Conservation (phyloP, 2,329 filamentous ascomycete species). For the Ophiognomonia clavigignenti-juglandacearum region DNA sequence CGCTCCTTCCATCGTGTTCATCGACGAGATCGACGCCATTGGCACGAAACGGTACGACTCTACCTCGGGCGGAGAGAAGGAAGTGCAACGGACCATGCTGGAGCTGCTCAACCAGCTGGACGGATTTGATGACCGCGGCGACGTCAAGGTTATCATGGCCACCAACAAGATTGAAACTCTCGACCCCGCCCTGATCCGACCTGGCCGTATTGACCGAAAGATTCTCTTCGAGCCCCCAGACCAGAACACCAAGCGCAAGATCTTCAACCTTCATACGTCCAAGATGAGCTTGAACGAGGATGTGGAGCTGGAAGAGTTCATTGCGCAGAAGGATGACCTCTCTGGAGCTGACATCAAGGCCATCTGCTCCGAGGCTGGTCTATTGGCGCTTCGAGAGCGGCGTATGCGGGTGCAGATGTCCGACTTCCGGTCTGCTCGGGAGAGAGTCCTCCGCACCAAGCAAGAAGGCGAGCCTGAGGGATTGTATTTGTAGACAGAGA, state of each 20-base stretch:
- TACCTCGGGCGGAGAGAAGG: slow-evolving; percentile 91
- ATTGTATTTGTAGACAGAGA: slow-evolving; percentile 78
- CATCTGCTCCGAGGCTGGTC: slow-evolving; percentile 93
- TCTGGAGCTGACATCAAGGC: slow-evolving; percentile 98
- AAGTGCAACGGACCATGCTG: slow-evolving; percentile 97
- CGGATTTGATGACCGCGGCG: slow-evolving; percentile 96
- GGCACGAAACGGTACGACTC: slow-evolving; percentile 98
- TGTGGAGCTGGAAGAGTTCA: slow-evolving; percentile 98
- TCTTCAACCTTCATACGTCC: slow-evolving; percentile 94
- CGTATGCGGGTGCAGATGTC: slow-evolving; percentile 99
- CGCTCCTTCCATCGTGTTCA: slow-evolving; percentile 95
- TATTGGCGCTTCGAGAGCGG: slow-evolving; percentile 89
- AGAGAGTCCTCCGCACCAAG: slow-evolving; percentile 97
- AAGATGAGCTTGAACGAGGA: slow-evolving; percentile 98
- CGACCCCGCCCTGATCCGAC: slow-evolving; percentile 91
- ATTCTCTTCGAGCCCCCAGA: slow-evolving; percentile 68
- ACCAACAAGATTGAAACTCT: slow-evolving; percentile 99
- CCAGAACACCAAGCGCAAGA: slow-evolving; percentile 94
- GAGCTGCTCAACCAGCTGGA: slow-evolving; percentile 97
- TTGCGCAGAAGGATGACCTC: slow-evolving; percentile 95
- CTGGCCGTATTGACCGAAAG: slow-evolving; percentile 97
- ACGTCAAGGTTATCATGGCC: slow-evolving; percentile 99
- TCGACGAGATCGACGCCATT: slow-evolving; percentile 98
- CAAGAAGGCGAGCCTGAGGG: slow-evolving; percentile 97
- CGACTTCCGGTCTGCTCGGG: slow-evolving; percentile 87